phyloP scores from a whole-genome alignment of 2,329 filamentous ascomycete genomes.

The Microsporum ferrugineum region DNA sequence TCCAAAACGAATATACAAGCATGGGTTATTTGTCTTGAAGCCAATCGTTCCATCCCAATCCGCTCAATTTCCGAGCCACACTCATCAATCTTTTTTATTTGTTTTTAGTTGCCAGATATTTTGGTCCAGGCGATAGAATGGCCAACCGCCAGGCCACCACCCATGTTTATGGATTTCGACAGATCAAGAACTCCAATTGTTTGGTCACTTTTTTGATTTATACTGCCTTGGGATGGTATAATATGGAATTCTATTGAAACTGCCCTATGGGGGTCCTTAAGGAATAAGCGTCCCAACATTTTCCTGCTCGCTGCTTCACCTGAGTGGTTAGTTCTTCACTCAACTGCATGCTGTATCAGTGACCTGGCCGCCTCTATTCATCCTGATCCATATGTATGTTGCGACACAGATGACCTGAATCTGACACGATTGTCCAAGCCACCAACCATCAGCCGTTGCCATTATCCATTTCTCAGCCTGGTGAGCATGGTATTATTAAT shows the following conservation, averaged over 20 bases:
- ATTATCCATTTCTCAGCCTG: neutral
- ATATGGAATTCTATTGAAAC: neutral
- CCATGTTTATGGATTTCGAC: neutral
- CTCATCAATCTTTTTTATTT: neutral
- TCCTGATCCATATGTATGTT: neutral
- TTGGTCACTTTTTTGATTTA: neutral
- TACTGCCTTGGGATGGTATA: neutral
- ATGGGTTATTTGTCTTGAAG: neutral
- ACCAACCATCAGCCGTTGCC: neutral
- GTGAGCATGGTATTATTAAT: neutral
- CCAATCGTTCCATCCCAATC: neutral
- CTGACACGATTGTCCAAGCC: neutral
- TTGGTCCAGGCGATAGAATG: neutral
- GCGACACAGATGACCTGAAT: neutral
- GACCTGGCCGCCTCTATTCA: neutral
- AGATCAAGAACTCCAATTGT: neutral
- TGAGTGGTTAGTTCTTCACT: neutral
- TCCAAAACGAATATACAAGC: neutral
- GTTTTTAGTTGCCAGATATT: neutral
- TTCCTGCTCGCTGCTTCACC: neutral
- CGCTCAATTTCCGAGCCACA: conserved; percentile 1
- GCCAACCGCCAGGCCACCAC: neutral
- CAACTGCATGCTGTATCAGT: neutral
- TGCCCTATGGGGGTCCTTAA: neutral
- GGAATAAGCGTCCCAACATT: neutral